Evolutionary conservation across 495 filamentous ascomycete genomes (phyloP), one percentile per base, ranked within the genome.

Genomic region (Parachaetomium inaequale): DNA sequence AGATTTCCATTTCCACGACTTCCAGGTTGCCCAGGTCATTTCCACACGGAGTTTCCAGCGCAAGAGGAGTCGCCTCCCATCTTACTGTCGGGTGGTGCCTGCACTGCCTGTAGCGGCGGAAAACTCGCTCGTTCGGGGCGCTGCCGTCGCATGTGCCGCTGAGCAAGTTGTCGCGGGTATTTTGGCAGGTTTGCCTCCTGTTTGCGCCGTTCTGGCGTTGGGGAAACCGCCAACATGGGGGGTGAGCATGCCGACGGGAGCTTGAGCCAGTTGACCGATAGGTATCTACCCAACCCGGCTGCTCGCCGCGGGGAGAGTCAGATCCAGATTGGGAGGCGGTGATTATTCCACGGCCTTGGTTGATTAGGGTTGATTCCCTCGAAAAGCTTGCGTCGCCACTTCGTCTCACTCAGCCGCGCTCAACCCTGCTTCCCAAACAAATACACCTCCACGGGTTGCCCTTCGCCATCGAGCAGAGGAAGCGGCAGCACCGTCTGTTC

Each of bases 391-490:
- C 36, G 17, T 10, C 6, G 36, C 17, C 36, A 15, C 36, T 40
- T n/a, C 12, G 4, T 15, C 36, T 40, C 36, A 15, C 36, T 40
- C 36, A 17, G 5, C 36, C 17, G n/a, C 34, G 34, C 34, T 36
- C 34, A 36, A 11, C 34, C 34, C 36, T 15, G 14, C 50, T 63
- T 66, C 15, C 66, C 62, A 47, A 81, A 82, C 28, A 82, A 67
- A 70, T 86, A 84, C 34, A 90, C 73, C 65, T 90, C 81, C 40
- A 91, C 84, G 34, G 80, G 72, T 67, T 89, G 82, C 1, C 68
- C 72, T 21, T 83, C 79, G 4, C 79, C 81, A 53, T 83, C 78
- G n/a, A 86, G 74, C 12, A 85, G 78, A 0, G 86, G 86, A 17
- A 92, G 71, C 8, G 76, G 73, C 23, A 90, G 68, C 3, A 61